Percentiles rank a stretch among this genome's conserved stretches.
These are phyloP conservation scores for Chlamydomonas sp. DNA, from an alignment of 139 green algal genomes.

Conservation along the genomic window DNA sequence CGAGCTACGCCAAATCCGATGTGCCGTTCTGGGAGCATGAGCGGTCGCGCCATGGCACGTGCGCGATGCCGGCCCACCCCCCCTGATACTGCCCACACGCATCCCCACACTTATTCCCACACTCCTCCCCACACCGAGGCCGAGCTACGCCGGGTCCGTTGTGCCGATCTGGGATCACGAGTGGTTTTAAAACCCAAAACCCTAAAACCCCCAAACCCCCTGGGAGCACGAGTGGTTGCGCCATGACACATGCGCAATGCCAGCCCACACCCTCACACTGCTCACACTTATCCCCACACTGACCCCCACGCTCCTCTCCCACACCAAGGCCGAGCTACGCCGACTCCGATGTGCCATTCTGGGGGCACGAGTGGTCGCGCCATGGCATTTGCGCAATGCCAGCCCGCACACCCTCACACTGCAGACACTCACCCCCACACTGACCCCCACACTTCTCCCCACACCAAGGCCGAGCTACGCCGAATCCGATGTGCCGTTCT, in stretches of 20 bases:
- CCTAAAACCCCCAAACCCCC: no score
- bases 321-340: slow-evolving; percentile 28
- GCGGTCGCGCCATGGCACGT: slow-evolving; percentile 61
- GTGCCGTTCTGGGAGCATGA: slow-evolving; percentile 49
- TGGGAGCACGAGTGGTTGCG: slow-evolving; percentile 54
- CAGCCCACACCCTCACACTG: neutral
- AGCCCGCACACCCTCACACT: neutral
- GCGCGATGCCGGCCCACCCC: no score
- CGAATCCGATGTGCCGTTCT: slow-evolving; percentile 27
- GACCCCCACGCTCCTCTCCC: no score
- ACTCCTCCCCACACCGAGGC: no score
- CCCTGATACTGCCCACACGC: no score
- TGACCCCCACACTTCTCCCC: neutral
- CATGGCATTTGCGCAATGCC: no score
- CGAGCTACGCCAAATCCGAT: slow-evolving; percentile 14
- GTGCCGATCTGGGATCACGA: no score
- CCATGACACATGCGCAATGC: slow-evolving; percentile 61
- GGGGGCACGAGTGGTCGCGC: no score
- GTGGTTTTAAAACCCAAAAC: no score
- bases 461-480: slow-evolving; percentile 28
- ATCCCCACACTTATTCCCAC: no score
- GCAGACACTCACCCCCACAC: no score
- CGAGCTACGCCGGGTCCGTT: no score
- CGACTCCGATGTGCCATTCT: slow-evolving; percentile 27
- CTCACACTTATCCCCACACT: neutral